Base-by-base conservation (phyloP, 2,329 filamentous ascomycete genomes). In the Aspergillus unguis region DNA sequence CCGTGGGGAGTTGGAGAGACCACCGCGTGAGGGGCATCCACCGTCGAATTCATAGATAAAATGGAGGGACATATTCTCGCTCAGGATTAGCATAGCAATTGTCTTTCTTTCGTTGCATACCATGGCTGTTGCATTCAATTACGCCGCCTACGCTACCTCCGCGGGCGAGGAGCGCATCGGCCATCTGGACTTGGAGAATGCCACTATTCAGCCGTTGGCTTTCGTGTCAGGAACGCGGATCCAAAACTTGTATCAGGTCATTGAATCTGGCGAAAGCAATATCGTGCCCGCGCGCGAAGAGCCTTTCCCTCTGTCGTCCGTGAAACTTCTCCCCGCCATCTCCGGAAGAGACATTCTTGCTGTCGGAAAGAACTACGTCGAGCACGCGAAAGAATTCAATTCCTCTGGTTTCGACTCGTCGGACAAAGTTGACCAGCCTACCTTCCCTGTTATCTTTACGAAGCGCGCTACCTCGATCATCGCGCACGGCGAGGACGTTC, bases 311-410 rank as follows among this genome's bases (percentile, higher is more conserved):
- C 58, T 69, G 1, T 67, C 68, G 3, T 57, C 61, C 3, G 70
- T 77, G 25, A 73, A 71, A 52, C 60, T 81, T 1, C 69, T 80
- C 0, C 68, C 80, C 2, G 76, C 78, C 0, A 71, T 82, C 38
- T 68, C 65, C 23, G 74, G 72, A 5, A 71, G 80, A 27, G 79
- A 83, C 61, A 67, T 83, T n/a, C 71, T 83, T 2, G 74, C 78
- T 43, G 77, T 83, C 2, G 79, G 80, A 28, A 82, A 83, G 61
- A 83, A 83, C 58, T 84, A 83, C 58, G 67, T 70, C 31, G 80
- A 80, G 37, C 80, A 84, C 60, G 80, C 80, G 1, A 78, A 75
- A 48, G 80, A 83, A 54, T 83, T 84, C 67, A 80, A 83, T 58
- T 71, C 65, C 8, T 79, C 76, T 1, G 80, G 80, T 0, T 83